phyloP scores from a whole-genome alignment of 2,329 filamentous ascomycete species.

The Aspergillus sp. region DNA sequence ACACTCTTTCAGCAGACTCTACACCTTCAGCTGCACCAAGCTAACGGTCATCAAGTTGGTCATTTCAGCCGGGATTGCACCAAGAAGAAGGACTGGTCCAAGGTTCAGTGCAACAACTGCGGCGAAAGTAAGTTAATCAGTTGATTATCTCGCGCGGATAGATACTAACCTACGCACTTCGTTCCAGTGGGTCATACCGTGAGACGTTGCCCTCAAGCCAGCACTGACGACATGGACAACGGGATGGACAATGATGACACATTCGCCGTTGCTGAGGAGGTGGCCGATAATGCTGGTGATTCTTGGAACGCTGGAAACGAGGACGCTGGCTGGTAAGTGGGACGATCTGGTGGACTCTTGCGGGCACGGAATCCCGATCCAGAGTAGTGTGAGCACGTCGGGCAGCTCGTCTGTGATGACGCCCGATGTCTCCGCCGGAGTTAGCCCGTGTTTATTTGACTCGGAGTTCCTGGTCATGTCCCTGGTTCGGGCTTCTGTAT shows the following conservation, averaged over 20 bases:
- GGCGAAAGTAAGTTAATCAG: conserved; percentile 35
- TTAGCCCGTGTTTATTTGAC: neutral
- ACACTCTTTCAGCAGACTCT: neutral
- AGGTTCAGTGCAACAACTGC: conserved; percentile 46
- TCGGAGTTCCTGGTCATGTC: conserved; percentile 1
- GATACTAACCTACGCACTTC: conserved; percentile 1
- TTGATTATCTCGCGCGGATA: neutral
- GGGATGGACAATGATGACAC: conserved; percentile 2
- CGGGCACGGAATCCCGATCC: neutral
- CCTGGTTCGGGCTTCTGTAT: neutral
- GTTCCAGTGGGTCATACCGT: conserved; percentile 42
- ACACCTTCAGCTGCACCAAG: neutral
- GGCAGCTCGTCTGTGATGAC: conserved; percentile 5
- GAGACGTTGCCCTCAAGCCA: conserved; percentile 35
- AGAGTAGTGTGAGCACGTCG: neutral
- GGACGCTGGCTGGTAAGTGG: neutral
- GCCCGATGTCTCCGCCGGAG: conserved; percentile 1
- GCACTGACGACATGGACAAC: conserved; percentile 12
- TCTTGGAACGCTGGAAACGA: conserved; percentile 5
- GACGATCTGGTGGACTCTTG: neutral
- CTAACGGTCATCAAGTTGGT: conserved; percentile 30
- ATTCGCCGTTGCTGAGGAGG: neutral
- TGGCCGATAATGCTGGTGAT: conserved; percentile 4
- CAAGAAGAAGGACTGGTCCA: conserved; percentile 41
- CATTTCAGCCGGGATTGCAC: conserved; percentile 45